Evolutionary conservation across 805 yeast genomes (phyloP), one percentile per base, ranked within the genome.

Genomic region (Saccharomycopsis babjevae): DNA sequence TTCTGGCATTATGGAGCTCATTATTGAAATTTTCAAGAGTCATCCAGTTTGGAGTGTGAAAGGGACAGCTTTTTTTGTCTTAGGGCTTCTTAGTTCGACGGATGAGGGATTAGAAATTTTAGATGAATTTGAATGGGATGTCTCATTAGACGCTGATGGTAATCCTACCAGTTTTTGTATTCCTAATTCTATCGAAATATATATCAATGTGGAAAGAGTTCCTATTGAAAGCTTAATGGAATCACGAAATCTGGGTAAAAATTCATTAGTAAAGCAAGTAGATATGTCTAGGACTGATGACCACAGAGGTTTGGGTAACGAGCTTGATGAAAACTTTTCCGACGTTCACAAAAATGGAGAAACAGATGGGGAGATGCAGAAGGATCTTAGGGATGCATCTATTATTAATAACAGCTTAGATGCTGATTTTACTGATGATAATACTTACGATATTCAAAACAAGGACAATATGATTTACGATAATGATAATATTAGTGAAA

Each of bases 71-170:
- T 88, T 87, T 66, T 88, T 81, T 66, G 88, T 83, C 0, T 72
- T 93, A 39, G 97, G 97, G 0, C 76, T 89, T 65, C 76, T 91
- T 30, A 77, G 94, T 0, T 77, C 78, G 25, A 89, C 96, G 0
- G 75, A 74, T 16, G 90, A 89, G 67, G 98, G 98, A 0, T 78
- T 84, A 25, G 97, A 92, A 68, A 83, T 91, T 16, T 74, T 92
- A 60, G 96, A 89, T 68, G 96, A 90, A 66, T 75, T 80, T 59
- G 84, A 84, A 1, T 93, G 97, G 97, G 74, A 71, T 54, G 77
- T 83, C 20, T 79, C 80, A 32, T 67, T 77, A 34, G 77, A 77
- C 57, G 71, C 75, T 0, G 73, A 74, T 62, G 76, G 76, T n/a
- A 66, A 69, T 1, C 80, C 83, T 0, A 67, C 72, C 20, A 79